Evolutionary conservation across 495 filamentous ascomycete genomes (phyloP).

Genomic region (Neurospora africana): DNA sequence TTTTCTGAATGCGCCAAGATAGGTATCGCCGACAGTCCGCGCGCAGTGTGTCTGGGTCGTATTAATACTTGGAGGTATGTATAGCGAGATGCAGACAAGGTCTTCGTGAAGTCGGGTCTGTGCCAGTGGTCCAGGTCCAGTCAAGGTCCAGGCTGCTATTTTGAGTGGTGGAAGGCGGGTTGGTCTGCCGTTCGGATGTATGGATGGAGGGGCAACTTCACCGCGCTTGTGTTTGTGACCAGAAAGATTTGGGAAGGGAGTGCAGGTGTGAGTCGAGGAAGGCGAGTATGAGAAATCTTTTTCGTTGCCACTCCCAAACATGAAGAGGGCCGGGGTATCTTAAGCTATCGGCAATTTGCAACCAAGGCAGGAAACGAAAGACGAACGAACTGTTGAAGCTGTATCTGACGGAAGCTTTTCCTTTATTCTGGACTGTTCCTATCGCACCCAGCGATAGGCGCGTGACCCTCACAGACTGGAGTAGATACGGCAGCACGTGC

Average conservation of each 20-base stretch:
- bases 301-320: not conserved
- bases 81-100: not conserved
- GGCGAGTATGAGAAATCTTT: not conserved
- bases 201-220: not conserved
- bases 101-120: not conserved
- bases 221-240: not conserved
- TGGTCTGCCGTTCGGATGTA: not conserved
- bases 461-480: constrained; percentile 23
- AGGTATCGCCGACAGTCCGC: not conserved
- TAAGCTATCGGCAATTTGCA: not conserved
- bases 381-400: not conserved
- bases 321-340: not conserved
- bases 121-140: not conserved
- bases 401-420: not conserved
- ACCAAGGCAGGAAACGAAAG: not conserved
- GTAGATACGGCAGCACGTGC: constrained; percentile 18
- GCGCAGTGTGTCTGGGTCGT: not conserved
- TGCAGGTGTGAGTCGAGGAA: not conserved
- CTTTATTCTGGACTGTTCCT: not conserved
- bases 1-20: not conserved
- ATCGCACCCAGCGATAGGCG: constrained; percentile 23
- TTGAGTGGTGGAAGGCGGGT: not conserved
- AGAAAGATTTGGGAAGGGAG: not conserved
- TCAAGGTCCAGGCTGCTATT: not conserved
- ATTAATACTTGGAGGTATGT: too few relatives aligned